Base-by-base conservation (phyloP, 768 basidiomycete genomes). In the Lactifluus rugatus region DNA sequence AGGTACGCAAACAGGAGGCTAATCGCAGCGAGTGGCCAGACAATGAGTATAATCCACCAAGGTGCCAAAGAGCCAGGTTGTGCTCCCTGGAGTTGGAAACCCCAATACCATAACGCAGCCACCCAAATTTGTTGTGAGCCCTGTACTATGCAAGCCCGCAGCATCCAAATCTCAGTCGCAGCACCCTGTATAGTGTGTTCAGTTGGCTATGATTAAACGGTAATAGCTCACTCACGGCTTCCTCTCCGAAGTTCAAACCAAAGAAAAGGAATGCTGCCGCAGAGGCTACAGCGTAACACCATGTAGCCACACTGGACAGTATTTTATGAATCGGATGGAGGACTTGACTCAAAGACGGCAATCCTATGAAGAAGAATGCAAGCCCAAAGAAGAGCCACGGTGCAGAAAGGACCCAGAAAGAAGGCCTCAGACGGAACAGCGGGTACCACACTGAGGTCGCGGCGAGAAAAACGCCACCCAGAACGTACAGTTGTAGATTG, bases 71-170 rank as follows among this genome's bases (percentile, higher is more conserved):
- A 78, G 47, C 72, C 75, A 44, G 80, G 74, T 49, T 71, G 45
- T 21, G 75, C 73, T 8, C 76, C 73, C 68, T 87, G 86, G 58
- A 96, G 75, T 32, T 81, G 81, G 71, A 85, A 82, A 63, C 93
- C 93, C 93, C 93, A 96, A 67, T 90, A 96, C 93, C 93, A 96
- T 37, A 96, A 73, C 8, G 88, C 93, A 3, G 93, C 89, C 14
- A 95, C 87, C 93, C 93, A 96, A 39, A 96, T 82, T 72, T 95
- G 93, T 65, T 96, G 93, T 10, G 92, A 87, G 41, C 93, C 93
- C 72, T 96, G 93, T 0, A 96, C 93, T 61, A 94, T 74, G 69
- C 92, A 94, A 13, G 93, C 93, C 32, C 93, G 81, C 58, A 93
- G 69, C 31, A 85, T 88, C 93, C 93, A 96, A 16, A 94, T 84